Conservation (phyloP, 495 filamentous ascomycete genomes). For the Penicillium robsamsonii region DNA sequence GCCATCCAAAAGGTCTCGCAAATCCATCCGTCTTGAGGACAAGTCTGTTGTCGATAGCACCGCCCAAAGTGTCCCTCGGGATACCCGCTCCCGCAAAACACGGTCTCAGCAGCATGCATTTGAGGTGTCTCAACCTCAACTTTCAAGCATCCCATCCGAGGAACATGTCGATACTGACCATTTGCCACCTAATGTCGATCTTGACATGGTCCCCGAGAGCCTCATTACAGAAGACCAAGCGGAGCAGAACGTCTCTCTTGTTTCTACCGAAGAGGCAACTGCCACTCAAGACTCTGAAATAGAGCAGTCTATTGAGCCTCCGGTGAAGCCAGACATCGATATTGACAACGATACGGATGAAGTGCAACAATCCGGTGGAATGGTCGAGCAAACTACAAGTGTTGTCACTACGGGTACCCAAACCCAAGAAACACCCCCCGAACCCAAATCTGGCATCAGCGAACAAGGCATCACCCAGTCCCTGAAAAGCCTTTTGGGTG, state of each 20-base stretch:
- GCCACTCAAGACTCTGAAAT: slow-evolving; percentile 18
- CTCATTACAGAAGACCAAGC: neutral
- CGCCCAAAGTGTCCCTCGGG: slow-evolving; percentile 7
- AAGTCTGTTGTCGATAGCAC: slow-evolving; percentile 17
- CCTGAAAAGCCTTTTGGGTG: slow-evolving; percentile 49
- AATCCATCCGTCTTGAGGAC: slow-evolving; percentile 29
- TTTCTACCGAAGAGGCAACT: slow-evolving; percentile 24
- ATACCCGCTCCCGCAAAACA: slow-evolving; percentile 23
- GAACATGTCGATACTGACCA: neutral
- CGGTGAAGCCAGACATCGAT: slow-evolving; percentile 18
- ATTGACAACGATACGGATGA: slow-evolving; percentile 10
- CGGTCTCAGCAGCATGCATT: slow-evolving; percentile 15
- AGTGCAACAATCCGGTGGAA: neutral
- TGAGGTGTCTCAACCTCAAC: slow-evolving; percentile 1
- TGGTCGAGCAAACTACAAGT: slow-evolving; percentile 7
- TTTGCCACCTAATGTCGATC: neutral
- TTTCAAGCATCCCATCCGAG: neutral
- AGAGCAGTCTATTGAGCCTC: slow-evolving; percentile 3
- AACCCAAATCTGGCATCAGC: slow-evolving; percentile 5
- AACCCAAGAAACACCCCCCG: slow-evolving; percentile 11
- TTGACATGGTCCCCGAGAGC: slow-evolving; percentile 7
- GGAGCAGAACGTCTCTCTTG: neutral
- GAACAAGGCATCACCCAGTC: slow-evolving; percentile 44
- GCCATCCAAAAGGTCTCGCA: slow-evolving; percentile 23
- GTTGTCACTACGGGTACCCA: slow-evolving; percentile 20